A percentile compares a stretch with the other conserved stretches of the same genome.
Conservation (phyloP, 139 green algal species). For the Chlorella sp. region DNA sequence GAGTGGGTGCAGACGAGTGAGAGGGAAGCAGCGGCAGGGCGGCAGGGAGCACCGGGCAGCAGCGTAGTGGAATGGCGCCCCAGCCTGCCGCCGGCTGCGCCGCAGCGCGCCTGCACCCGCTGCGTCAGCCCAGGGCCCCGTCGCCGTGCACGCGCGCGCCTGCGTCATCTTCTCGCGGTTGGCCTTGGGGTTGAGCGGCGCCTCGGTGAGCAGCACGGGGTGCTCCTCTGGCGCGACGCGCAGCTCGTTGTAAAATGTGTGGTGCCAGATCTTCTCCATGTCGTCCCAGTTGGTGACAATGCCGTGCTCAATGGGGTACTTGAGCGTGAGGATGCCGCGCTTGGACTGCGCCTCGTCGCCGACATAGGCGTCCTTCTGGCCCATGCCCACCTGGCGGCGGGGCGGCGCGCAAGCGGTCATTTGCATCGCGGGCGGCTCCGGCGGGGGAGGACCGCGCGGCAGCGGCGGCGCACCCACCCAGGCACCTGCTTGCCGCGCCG, state of each 20-base stretch:
- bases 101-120: too few species aligned
- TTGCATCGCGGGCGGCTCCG: slow-evolving; percentile 72
- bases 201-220: slow-evolving; percentile 98
- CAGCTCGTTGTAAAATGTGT: slow-evolving; percentile 99
- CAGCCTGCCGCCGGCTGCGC: too few species aligned
- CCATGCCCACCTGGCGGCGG: slow-evolving; percentile 93
- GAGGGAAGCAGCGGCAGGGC: too few species aligned
- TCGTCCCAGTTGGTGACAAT: slow-evolving; percentile 99
- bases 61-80: too few species aligned
- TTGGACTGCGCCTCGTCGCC: slow-evolving; percentile 98
- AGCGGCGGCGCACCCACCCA: too few species aligned
- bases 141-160: too few species aligned
- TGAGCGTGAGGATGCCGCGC: slow-evolving; percentile 95
- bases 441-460: slow-evolving; percentile 70
- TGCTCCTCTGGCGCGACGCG: slow-evolving; percentile 98
- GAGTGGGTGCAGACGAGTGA: too few species aligned
- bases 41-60: too few species aligned
- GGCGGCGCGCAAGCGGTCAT: too few species aligned
- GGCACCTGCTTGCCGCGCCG: too few species aligned
- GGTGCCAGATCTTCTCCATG: slow-evolving; percentile 99
- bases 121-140: too few species aligned
- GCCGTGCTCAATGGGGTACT: slow-evolving; percentile 98
- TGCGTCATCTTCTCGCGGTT: slow-evolving; percentile 91
- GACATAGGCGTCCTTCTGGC: slow-evolving; percentile 97
- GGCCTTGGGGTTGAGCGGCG: slow-evolving; percentile 96